Conservation (phyloP, 179 eudicot species). For the Corrigiola litoralis region DNA sequence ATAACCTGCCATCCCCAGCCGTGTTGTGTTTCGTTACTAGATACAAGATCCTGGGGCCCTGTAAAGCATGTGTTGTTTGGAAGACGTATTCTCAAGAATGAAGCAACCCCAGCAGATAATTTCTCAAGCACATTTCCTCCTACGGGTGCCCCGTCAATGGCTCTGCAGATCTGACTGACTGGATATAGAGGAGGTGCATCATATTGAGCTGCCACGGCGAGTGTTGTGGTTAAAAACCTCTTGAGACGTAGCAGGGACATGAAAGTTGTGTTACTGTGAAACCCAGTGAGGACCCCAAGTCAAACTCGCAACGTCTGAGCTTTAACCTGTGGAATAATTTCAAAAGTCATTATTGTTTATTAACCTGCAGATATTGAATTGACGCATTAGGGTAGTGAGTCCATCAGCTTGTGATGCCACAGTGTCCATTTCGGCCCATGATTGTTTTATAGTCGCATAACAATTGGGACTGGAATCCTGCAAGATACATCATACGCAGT, state of each 20-base stretch:
- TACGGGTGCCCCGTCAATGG: slow-evolving; percentile 4
- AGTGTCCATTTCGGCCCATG: background rate
- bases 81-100: background rate
- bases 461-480: slow-evolving; percentile 14
- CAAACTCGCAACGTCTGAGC: no score
- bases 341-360: no score
- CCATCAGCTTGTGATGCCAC: background rate
- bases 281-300: no score
- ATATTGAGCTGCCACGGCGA: slow-evolving; percentile 18
- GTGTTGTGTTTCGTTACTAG: background rate
- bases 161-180: slow-evolving; percentile 1
- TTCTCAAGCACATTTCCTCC: slow-evolving; percentile 2
- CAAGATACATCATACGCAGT: no score
- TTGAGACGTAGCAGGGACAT: no score
- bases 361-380: slow-evolving; percentile 10
- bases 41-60: background rate
- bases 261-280: no score
- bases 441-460: slow-evolving; percentile 6
- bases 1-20: slow-evolving; percentile 9
- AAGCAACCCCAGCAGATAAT: background rate
- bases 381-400: background rate
- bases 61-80: background rate
- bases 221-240: no score
- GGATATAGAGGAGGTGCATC: slow-evolving; percentile 6
- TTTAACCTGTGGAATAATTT: no score